A percentile compares a stretch with the other conserved stretches of the same genome.
These are phyloP conservation scores for Aspergillus clavatus DNA, from an alignment of 2,329 filamentous ascomycete species.

Conservation along the genomic window DNA sequence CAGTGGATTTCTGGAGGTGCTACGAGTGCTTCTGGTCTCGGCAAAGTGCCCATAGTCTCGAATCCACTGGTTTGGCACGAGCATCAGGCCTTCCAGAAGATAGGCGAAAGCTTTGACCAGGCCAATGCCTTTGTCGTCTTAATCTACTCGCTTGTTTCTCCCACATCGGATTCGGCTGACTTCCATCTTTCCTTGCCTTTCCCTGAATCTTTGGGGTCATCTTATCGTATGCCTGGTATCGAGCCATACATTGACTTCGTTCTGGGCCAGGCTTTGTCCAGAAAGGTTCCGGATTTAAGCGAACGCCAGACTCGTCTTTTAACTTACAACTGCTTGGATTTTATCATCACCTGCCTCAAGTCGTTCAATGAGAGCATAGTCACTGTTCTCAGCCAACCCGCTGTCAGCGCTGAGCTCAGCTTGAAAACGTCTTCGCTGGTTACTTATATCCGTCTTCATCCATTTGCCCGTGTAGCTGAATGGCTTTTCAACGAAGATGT, in stretches of 20 bases:
- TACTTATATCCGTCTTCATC: conserved; percentile 80
- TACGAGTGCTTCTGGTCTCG: conserved; percentile 41
- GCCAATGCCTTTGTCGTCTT: conserved; percentile 78
- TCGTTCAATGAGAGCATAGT: conserved; percentile 95
- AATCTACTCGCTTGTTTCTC: conserved; percentile 65
- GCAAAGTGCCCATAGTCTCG: conserved; percentile 40
- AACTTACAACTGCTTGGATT: conserved; percentile 75
- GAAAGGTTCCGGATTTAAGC: conserved; percentile 63
- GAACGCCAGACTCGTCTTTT: conserved; percentile 67
- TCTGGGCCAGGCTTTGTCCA: conserved; percentile 69
- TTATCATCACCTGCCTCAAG: conserved; percentile 70
- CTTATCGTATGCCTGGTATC: conserved; percentile 76
- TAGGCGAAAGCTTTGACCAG: conserved; percentile 77
- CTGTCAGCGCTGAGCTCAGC: conserved; percentile 67
- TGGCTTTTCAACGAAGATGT: conserved; percentile 96
- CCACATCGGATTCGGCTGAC: conserved; percentile 43
- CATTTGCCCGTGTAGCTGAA: conserved; percentile 92
- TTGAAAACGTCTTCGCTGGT: conserved; percentile 71
- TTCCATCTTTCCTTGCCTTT: conserved; percentile 77
- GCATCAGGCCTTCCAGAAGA: conserved; percentile 66
- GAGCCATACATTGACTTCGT: conserved; percentile 92
- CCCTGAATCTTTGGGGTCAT: conserved; percentile 74
- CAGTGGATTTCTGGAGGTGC: conserved; percentile 64
- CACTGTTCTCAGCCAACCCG: conserved; percentile 74
- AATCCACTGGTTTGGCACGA: conserved; percentile 40